A percentile compares a stretch with the other conserved stretches of the same genome.
phyloP scores from a whole-genome alignment of 2,329 filamentous ascomycete genomes.

The Purpureocillium takamizusanense region DNA sequence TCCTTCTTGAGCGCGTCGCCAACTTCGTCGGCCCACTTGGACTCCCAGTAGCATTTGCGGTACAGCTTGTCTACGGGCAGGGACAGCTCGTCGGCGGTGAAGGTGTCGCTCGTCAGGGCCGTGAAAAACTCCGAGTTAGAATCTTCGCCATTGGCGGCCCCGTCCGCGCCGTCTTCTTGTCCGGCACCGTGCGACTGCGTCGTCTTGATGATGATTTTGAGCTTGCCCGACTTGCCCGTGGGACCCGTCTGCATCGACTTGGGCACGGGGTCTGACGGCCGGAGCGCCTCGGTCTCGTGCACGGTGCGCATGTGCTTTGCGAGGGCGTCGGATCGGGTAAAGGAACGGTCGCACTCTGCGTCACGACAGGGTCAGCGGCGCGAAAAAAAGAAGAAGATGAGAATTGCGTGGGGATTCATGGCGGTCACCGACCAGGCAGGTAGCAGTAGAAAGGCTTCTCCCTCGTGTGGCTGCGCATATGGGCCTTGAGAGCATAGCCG shows the following conservation, averaged over 20 bases:
- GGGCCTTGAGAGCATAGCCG: conserved; percentile 89
- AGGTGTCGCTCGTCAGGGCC: conserved; percentile 46
- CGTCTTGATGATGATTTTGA: conserved; percentile 57
- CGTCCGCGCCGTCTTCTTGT: conserved; percentile 45
- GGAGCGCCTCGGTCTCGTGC: conserved; percentile 88
- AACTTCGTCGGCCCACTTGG: conserved; percentile 65
- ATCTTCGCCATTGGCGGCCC: conserved; percentile 45
- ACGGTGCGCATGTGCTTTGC: conserved; percentile 99
- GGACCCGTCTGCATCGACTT: conserved; percentile 52
- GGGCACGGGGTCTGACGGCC: conserved; percentile 67
- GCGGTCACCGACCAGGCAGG: conserved; percentile 60
- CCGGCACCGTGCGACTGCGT: conserved; percentile 48
- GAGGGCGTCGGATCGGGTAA: conserved; percentile 89
- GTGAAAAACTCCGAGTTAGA: conserved; percentile 51
- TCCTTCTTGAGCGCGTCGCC: conserved; percentile 54
- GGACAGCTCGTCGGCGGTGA: conserved; percentile 55
- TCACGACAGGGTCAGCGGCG: not conserved
- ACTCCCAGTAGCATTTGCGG: conserved; percentile 59
- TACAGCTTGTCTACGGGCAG: conserved; percentile 52
- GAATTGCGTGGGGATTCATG: no score
- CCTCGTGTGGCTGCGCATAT: conserved; percentile 95
- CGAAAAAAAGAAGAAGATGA: not conserved
- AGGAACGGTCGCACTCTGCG: conserved; percentile 90
- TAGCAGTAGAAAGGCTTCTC: conserved; percentile 99
- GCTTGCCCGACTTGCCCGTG: conserved; percentile 38